phyloP scores from a whole-genome alignment of 2,329 filamentous ascomycete species.

The Fusarium nelsonii region DNA sequence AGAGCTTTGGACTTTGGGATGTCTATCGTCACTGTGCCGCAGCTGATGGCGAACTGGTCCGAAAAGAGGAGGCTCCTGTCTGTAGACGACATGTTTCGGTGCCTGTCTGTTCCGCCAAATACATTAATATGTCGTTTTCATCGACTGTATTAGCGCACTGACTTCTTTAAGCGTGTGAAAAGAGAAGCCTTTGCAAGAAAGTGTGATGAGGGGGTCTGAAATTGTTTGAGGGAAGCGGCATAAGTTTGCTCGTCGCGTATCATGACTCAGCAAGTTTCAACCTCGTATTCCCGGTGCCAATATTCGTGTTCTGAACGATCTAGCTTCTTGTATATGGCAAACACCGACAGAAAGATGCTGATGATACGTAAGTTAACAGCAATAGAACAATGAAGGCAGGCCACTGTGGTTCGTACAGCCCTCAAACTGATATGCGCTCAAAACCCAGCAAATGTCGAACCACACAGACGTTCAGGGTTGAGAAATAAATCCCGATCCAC shows the following conservation, averaged over 20 bases:
- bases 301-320: not conserved
- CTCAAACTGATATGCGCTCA: too few relatives aligned
- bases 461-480: too few relatives aligned
- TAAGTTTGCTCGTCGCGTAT: not conserved
- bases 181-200: too few relatives aligned
- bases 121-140: too few relatives aligned
- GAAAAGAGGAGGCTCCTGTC: conserved; percentile 3
- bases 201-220: not conserved
- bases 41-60: conserved; percentile 17
- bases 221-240: not conserved
- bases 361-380: too few relatives aligned
- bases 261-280: not conserved
- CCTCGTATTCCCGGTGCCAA: not conserved
- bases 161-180: not conserved
- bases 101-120: too few relatives aligned
- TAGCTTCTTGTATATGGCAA: not conserved
- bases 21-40: conserved; percentile 5
- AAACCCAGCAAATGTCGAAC: too few relatives aligned
- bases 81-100: not conserved
- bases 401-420: too few relatives aligned
- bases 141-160: too few relatives aligned
- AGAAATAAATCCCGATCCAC: too few relatives aligned
- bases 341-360: too few relatives aligned
- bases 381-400: too few relatives aligned
- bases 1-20: not conserved